Evolutionary conservation across 306 rosid genomes (phyloP).

Genomic region (Pterocarpus macrocarpus): DNA sequence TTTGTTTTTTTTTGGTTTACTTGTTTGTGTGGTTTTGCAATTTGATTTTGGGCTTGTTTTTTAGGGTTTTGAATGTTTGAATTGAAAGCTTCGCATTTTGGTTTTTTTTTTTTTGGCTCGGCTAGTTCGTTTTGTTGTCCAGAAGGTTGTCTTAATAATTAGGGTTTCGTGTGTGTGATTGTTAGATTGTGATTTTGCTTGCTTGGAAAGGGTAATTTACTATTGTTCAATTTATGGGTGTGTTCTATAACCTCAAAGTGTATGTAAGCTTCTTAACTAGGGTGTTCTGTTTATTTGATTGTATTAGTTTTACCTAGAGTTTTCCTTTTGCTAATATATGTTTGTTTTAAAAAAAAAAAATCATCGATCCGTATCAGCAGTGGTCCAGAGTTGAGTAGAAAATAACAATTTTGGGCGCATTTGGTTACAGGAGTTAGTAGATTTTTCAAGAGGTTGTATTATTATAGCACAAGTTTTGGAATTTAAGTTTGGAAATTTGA

Average conservation of each 20-base stretch:
- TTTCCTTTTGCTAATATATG: conserved; percentile 45
- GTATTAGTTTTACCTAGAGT: conserved; percentile 32
- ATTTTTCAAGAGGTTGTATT: conserved; percentile 15
- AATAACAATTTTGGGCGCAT: conserved; percentile 40
- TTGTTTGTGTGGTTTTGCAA: neutral
- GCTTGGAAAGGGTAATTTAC: conserved; percentile 6
- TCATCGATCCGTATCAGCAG: conserved; percentile 52
- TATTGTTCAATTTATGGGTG: conserved; percentile 32
- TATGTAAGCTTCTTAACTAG: conserved; percentile 7
- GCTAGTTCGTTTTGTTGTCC: neutral
- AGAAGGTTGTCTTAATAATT: conserved; percentile 42
- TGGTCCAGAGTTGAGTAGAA: conserved; percentile 52
- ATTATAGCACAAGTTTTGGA: conserved; percentile 36
- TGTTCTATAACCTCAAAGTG: neutral
- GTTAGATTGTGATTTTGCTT: conserved; percentile 9
- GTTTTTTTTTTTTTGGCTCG: neutral
- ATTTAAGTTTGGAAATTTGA: conserved; percentile 43
- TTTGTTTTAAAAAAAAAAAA: too few species aligned
- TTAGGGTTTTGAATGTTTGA: neutral
- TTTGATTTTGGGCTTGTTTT: conserved; percentile 29
- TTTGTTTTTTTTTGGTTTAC: neutral
- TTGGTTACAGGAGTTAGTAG: too few species aligned
- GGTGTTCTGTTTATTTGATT: conserved; percentile 16
- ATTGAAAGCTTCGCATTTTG: neutral
- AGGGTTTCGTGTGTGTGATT: conserved; percentile 52